A percentile compares a stretch with the other conserved stretches of the same genome.
These are phyloP conservation scores for Globisporangium iwayamae DNA, from an alignment of 352 stramenopile species.

Conservation along the genomic window DNA sequence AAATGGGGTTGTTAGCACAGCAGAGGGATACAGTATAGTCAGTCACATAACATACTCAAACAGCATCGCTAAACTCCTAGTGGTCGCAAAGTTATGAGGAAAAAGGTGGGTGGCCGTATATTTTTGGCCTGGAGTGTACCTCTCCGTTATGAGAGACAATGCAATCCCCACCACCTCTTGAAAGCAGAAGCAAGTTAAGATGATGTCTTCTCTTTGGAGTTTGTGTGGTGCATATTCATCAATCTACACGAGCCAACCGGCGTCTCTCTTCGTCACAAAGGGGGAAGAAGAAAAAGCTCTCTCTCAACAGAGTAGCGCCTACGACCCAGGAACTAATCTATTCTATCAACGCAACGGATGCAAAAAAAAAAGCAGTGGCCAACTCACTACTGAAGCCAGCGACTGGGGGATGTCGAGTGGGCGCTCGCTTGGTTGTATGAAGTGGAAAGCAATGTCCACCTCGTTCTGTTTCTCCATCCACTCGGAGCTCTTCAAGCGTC, in stretches of 20 bases:
- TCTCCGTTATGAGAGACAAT: too few relatives aligned
- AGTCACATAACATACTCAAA: too few relatives aligned
- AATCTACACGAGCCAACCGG: conserved; percentile 9
- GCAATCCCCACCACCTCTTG: too few relatives aligned
- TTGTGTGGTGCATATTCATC: conserved; percentile 5
- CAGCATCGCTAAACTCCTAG: too few relatives aligned
- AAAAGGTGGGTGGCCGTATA: too few relatives aligned
- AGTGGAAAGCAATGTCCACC: not conserved
- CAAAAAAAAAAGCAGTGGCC: conserved; percentile 4
- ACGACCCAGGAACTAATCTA: conserved; percentile 86
- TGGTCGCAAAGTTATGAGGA: too few relatives aligned
- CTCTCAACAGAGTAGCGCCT: conserved; percentile 67
- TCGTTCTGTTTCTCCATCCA: not conserved
- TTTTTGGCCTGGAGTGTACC: too few relatives aligned
- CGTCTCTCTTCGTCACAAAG: not conserved
- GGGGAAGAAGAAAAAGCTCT: conserved; percentile 12
- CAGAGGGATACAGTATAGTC: too few relatives aligned
- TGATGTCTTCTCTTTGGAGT: not conserved
- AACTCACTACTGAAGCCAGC: conserved; percentile 11
- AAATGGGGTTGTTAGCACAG: too few relatives aligned
- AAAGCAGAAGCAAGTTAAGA: too few relatives aligned
- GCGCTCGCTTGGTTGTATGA: not conserved
- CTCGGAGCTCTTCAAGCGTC: not conserved
- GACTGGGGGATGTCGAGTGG: not conserved
- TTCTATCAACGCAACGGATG: conserved; percentile 50